Conservation (phyloP, 192 early-diverging fungal genomes). For the Gamsiella multidivaricata region DNA sequence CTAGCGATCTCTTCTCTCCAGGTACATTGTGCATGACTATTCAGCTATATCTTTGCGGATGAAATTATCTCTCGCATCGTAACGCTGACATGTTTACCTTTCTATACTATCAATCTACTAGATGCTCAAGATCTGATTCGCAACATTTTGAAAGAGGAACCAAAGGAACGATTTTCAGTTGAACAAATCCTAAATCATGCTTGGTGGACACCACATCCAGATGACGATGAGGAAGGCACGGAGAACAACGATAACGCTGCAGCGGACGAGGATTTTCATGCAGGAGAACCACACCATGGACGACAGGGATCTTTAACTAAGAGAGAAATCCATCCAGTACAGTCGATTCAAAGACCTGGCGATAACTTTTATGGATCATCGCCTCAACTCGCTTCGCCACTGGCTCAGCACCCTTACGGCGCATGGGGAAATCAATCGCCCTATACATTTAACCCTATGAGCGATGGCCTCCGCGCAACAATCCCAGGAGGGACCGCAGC, state of each 20-base stretch:
- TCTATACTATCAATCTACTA: conserved; percentile 10
- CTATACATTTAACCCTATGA: conserved; percentile 33
- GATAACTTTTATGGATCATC: conserved; percentile 25
- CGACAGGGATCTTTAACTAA: conserved; percentile 46
- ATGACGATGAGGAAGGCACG: conserved; percentile 38
- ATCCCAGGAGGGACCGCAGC: conserved; percentile 35
- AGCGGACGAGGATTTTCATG: conserved; percentile 34
- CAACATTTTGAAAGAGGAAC: conserved; percentile 74
- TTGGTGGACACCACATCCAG: conserved; percentile 63
- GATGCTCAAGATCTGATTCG: conserved; percentile 72
- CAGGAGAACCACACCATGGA: conserved; percentile 22
- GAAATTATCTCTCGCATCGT: too few relatives aligned
- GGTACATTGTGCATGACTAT: conserved; percentile 56
- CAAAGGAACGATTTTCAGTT: conserved; percentile 70
- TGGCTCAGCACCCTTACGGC: conserved; percentile 22
- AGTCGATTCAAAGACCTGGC: conserved; percentile 7
- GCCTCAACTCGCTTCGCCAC: conserved; percentile 29
- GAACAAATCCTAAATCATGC: conserved; percentile 74
- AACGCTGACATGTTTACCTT: not conserved
- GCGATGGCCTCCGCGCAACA: conserved; percentile 38
- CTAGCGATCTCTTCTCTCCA: conserved; percentile 65
- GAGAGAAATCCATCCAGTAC: conserved; percentile 38
- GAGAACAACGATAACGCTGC: conserved; percentile 28
- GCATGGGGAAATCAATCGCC: conserved; percentile 44
- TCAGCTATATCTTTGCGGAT: too few relatives aligned